Conservation (phyloP, 768 basidiomycete genomes). For the Mycena leptocephala region DNA sequence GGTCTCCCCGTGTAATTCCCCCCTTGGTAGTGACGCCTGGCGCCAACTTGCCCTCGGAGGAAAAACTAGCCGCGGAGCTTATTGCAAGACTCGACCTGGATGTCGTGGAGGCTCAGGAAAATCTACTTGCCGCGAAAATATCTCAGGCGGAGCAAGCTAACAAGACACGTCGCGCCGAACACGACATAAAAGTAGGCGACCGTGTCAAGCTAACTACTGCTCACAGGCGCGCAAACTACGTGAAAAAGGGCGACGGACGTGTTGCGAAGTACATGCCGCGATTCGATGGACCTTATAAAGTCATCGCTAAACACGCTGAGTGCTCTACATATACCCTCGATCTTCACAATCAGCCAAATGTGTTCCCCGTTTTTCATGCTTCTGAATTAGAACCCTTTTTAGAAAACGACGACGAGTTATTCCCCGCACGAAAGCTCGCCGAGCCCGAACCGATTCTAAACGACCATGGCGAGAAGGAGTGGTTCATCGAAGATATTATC, state of each 20-base stretch:
- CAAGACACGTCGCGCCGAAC: constrained; percentile 29
- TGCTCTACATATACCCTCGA: constrained; percentile 35
- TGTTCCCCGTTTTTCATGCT: constrained; percentile 49
- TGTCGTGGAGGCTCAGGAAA: constrained; percentile 44
- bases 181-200: constrained; percentile 44
- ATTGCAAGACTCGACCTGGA: constrained; percentile 22
- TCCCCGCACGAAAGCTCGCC: constrained; percentile 40
- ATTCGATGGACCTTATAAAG: constrained; percentile 36
- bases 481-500: constrained; percentile 44
- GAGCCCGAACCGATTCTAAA: neutral
- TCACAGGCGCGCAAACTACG: constrained; percentile 35
- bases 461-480: constrained; percentile 40
- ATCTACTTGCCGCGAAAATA: constrained; percentile 42
- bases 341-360: constrained; percentile 18
- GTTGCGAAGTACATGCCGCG: constrained; percentile 52
- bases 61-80: neutral
- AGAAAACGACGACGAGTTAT: constrained; percentile 42
- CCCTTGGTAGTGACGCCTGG: constrained; percentile 9
- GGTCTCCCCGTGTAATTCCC: constrained; percentile 37
- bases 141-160: constrained; percentile 43
- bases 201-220: constrained; percentile 47
- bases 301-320: constrained; percentile 29
- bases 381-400: constrained; percentile 42
- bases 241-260: neutral
- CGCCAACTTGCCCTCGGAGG: neutral